These are phyloP conservation scores for Rhododendron vialii DNA, from an alignment of 148 eudicot genomes.

Conservation along the genomic window DNA sequence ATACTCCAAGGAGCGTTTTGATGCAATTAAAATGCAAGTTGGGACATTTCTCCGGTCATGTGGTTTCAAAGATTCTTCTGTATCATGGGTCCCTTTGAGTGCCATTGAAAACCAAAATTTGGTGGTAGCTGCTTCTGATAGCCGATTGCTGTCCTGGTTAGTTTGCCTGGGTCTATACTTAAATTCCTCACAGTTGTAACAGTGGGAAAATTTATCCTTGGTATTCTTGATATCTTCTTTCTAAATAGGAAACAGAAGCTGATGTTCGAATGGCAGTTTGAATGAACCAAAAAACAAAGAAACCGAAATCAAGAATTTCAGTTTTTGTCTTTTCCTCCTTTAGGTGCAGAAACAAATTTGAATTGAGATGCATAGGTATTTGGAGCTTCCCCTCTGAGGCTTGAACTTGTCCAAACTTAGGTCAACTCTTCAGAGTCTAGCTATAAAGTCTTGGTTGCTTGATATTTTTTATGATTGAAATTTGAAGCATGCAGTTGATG, in stretches of 20 bases:
- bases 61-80: conserved; percentile 74
- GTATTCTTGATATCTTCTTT: not conserved
- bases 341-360: conserved; percentile 1
- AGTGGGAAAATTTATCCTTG: not conserved
- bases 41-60: conserved; percentile 88
- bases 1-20: conserved; percentile 85
- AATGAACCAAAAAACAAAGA: not conserved
- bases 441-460: not conserved
- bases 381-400: not conserved
- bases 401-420: not conserved
- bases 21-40: conserved; percentile 61
- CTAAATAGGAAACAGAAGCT: not conserved
- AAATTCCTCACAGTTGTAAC: conserved; percentile 7
- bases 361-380: not conserved
- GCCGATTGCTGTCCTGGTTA: conserved; percentile 74
- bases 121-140: conserved; percentile 65
- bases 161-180: conserved; percentile 15
- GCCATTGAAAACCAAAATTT: conserved; percentile 92
- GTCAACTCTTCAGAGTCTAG: not conserved
- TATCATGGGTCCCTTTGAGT: conserved; percentile 88
- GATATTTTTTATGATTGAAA: not conserved
- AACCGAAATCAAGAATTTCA: not conserved
- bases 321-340: no score
- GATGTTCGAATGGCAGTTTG: not conserved
- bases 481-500: not conserved